Percentiles rank a stretch among this genome's conserved stretches.
phyloP scores from a whole-genome alignment of 176 grass and related monocot genomes.

The Paspalum notatum region DNA sequence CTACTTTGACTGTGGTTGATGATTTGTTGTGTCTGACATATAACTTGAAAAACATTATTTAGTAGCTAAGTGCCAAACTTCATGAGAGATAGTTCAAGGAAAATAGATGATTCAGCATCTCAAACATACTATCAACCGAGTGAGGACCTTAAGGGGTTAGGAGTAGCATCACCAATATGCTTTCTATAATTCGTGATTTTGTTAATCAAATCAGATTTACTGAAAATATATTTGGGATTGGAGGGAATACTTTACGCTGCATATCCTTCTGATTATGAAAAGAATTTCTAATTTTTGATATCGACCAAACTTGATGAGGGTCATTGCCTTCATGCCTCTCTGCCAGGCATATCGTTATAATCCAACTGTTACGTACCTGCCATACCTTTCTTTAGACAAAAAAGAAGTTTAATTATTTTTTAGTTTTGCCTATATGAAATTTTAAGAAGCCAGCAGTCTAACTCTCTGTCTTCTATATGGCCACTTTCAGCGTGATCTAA shows the following conservation, averaged over 20 bases:
- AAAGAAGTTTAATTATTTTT: background rate
- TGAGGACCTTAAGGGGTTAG: background rate
- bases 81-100: background rate
- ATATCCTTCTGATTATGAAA: background rate
- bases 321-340: background rate
- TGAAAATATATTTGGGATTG: background rate
- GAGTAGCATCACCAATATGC: background rate
- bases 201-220: conserved; percentile 5
- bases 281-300: background rate
- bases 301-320: background rate
- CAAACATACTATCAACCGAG: background rate
- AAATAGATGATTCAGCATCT: background rate
- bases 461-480: background rate
- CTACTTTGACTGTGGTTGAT: background rate
- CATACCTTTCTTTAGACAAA: background rate
- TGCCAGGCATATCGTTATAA: background rate
- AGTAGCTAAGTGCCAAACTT: background rate
- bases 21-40: background rate
- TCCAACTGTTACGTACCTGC: background rate
- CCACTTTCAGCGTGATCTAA: background rate
- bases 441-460: background rate
- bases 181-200: background rate
- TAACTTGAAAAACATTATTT: background rate
- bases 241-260: background rate
- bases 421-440: background rate